Evolutionary conservation across 78 protist genomes (phyloP).

Genomic region (Capsaspora owczarzaki): DNA sequence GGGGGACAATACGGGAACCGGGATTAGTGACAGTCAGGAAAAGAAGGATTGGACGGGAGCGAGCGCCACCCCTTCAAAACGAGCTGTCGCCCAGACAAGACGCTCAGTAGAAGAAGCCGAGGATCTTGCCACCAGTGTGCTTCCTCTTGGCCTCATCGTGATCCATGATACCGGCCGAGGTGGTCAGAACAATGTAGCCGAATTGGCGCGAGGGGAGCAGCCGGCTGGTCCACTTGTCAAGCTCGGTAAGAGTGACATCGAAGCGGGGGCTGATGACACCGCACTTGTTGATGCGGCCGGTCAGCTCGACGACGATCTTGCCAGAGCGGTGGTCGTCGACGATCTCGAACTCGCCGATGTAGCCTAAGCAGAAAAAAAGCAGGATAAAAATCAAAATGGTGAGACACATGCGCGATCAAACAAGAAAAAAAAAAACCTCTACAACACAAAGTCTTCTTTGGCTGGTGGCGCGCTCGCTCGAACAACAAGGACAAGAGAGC

Average conservation of each 20-base stretch:
- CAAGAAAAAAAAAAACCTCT: neutral
- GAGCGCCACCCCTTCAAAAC: too few relatives aligned
- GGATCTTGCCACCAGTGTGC: slow-evolving; percentile 97
- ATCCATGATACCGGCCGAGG: slow-evolving; percentile 99
- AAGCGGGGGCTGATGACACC: slow-evolving; percentile 98
- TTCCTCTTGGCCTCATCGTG: slow-evolving; percentile 94
- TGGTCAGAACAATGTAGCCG: slow-evolving; percentile 96
- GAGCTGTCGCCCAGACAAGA: too few relatives aligned
- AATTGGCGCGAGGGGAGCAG: slow-evolving; percentile 98
- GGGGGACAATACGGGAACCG: too few relatives aligned
- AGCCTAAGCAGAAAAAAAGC: slow-evolving; percentile 54
- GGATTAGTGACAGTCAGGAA: too few relatives aligned
- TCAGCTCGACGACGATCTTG: slow-evolving; percentile 95
- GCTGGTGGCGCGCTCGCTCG: too few relatives aligned
- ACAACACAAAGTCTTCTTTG: neutral
- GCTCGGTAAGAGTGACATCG: slow-evolving; percentile 57
- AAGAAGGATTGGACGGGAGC: too few relatives aligned
- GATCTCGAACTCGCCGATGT: slow-evolving; percentile 99
- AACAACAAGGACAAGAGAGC: neutral
- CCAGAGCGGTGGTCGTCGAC: slow-evolving; percentile 99
- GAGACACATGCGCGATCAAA: neutral
- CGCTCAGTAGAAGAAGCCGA: slow-evolving; percentile 88
- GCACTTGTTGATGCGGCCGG: slow-evolving; percentile 99
- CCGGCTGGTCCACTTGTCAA: slow-evolving; percentile 75
- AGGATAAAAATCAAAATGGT: neutral